Base-by-base conservation (phyloP, 441 rosid species). In the Daphne laureola region DNA sequence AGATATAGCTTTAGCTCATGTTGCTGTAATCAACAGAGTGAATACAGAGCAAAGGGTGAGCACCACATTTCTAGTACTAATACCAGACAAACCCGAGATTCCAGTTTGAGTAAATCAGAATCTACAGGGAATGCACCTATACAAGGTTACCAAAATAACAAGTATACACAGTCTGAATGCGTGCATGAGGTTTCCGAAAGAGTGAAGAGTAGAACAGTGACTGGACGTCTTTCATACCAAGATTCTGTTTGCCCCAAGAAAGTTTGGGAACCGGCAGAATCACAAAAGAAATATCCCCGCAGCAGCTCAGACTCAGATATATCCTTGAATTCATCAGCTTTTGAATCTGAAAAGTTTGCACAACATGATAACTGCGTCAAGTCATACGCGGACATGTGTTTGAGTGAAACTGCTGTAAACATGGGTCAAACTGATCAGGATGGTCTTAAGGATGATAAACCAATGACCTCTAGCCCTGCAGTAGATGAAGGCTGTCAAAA, bases 191-290 rank as follows among this genome's bases (percentile, higher is more conserved):
- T 66, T 63, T 69, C 65, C 65, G 83, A 75, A 69, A 84, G 86
- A 72, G 57, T 72, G 51, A 87, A 77, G 78, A 74, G 70, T 73
- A 84, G 72, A 73, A 62, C 49, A 55, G 53, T 63, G 14, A 50
- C 46, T 1, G 68, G 70, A 53, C 77, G 57, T 71, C 62, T 64
- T 54, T 65, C 70, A 15, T 49, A 58, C 58, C 72, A 79, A 59
- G 90, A 78, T 58, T 54, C 70, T 14, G 25, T 64, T 57, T 67
- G 71, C 43, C 14, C 64, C 42, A 84, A 74, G 73, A 68, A 82
- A 63, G 90, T 87, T 44, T 82, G 86, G 93, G 96, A 87, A 68
- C 87, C 90, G 7, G 57, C 77, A 77, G 87, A 82, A 62, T 70
- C 77, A 14, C 79, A 78, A 64, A 84, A 78, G 66, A 82, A 68